Conservation (phyloP, 2,329 filamentous ascomycete species). For the Thermochaetoides dissita region DNA sequence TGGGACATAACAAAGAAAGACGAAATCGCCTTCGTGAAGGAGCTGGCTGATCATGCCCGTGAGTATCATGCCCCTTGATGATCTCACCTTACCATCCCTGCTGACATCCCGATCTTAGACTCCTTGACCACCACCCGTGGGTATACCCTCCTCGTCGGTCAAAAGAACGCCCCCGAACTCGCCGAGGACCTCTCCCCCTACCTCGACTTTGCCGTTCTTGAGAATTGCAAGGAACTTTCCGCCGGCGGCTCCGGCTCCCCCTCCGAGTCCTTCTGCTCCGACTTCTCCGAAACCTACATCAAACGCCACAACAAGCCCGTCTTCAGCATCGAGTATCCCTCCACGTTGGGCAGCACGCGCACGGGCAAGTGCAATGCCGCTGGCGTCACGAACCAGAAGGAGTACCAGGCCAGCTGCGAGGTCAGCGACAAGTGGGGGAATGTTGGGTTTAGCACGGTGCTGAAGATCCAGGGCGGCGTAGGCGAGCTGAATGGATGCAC, state of each 20-base stretch:
- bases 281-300: slow-evolving; percentile 8
- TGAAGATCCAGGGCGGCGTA: slow-evolving; percentile 7
- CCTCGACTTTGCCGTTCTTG: slow-evolving; percentile 12
- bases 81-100: too few relatives aligned
- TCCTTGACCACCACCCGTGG: slow-evolving; percentile 3
- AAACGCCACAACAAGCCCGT: slow-evolving; percentile 5
- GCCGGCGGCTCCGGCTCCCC: neutral
- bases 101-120: neutral
- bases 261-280: slow-evolving; percentile 5
- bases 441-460: slow-evolving; percentile 5
- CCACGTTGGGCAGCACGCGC: neutral
- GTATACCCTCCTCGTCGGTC: slow-evolving; percentile 8
- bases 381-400: neutral
- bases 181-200: neutral
- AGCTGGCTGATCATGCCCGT: slow-evolving; percentile 5
- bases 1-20: slow-evolving; percentile 4
- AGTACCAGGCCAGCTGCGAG: slow-evolving; percentile 6
- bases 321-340: slow-evolving; percentile 11
- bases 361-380: slow-evolving; percentile 3
- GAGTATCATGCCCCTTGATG: too few relatives aligned
- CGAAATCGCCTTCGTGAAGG: slow-evolving; percentile 5
- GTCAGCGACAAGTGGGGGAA: neutral
- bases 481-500: slow-evolving; percentile 12
- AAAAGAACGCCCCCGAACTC: slow-evolving; percentile 11
- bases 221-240: slow-evolving; percentile 10